These are phyloP conservation scores for Morella rubra DNA, from an alignment of 306 rosid genomes.

Conservation along the genomic window DNA sequence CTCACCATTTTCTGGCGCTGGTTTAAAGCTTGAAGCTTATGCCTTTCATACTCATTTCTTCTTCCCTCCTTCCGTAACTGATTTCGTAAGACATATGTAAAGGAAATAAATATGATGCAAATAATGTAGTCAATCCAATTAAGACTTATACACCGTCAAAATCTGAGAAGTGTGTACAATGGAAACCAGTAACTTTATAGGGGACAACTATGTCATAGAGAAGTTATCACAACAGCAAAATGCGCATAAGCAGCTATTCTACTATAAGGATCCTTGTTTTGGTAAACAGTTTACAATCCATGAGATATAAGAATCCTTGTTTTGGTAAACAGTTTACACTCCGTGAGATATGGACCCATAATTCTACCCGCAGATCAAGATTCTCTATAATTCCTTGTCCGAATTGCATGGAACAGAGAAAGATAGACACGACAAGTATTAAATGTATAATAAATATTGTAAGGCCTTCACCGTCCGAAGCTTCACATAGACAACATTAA, in stretches of 20 bases:
- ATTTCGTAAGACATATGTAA: constrained; percentile 23
- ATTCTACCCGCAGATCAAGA: no score
- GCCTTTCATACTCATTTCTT: constrained; percentile 98
- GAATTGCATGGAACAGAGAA: no score
- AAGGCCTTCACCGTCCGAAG: no score
- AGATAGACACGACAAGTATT: no score
- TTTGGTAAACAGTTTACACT: background rate
- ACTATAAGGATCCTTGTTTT: background rate
- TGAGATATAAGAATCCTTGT: background rate
- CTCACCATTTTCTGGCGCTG: constrained; percentile 98
- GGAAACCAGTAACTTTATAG: background rate
- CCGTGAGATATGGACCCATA: background rate
- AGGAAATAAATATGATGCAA: constrained; percentile 24
- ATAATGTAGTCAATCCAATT: constrained; percentile 7
- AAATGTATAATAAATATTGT: no score
- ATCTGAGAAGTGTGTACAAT: constrained; percentile 13
- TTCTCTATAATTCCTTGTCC: no score
- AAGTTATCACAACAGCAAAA: background rate
- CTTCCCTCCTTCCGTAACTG: constrained; percentile 97
- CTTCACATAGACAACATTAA: no score
- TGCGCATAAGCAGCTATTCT: background rate
- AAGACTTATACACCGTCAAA: constrained; percentile 5
- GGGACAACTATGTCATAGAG: background rate
- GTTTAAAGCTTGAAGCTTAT: constrained; percentile 95
- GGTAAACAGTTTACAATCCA: no score